Percentiles rank a stretch among this genome's conserved stretches.
phyloP scores from a whole-genome alignment of 768 basidiomycete species.

The Hygrophorus pudorinus region DNA sequence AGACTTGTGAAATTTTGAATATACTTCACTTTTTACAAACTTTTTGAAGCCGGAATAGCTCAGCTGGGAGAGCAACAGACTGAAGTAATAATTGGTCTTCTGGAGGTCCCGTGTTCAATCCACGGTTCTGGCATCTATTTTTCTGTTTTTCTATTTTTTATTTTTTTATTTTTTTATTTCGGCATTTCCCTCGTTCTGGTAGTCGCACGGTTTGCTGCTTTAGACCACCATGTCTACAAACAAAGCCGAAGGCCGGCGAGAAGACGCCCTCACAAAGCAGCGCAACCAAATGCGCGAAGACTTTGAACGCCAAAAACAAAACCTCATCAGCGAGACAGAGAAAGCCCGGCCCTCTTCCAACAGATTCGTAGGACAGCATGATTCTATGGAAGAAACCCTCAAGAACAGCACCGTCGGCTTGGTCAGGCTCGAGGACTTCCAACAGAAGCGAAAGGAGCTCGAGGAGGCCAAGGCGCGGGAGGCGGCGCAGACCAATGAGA shows the following conservation, averaged over 20 bases:
- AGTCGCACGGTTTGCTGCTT: too few relatives aligned
- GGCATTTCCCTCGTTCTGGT: too few relatives aligned
- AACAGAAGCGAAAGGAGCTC: constrained; percentile 76
- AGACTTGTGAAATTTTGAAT: too few relatives aligned
- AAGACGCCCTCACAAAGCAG: constrained; percentile 79
- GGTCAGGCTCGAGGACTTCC: constrained; percentile 87
- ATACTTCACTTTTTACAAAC: too few relatives aligned
- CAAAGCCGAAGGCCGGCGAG: constrained; percentile 77
- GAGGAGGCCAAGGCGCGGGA: constrained; percentile 89
- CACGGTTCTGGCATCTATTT: constrained; percentile 44
- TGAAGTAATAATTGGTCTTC: constrained; percentile 43
- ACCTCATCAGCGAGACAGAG: constrained; percentile 81
- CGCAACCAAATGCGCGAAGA: constrained; percentile 73
- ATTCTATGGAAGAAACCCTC: constrained; percentile 88
- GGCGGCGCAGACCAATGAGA: constrained; percentile 72
- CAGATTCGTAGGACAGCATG: constrained; percentile 90
- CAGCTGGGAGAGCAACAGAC: constrained; percentile 72
- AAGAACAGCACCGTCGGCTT: constrained; percentile 90
- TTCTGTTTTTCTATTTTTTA: background rate
- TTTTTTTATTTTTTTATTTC: constrained; percentile 4
- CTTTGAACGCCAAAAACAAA: constrained; percentile 71
- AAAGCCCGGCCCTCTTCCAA: constrained; percentile 80
- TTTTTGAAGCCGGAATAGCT: constrained; percentile 46
- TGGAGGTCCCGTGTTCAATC: constrained; percentile 76
- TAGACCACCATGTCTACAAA: constrained; percentile 57